Conservation (phyloP, 1,284 basidiomycete species). For the Quambalaria eucalypti region DNA sequence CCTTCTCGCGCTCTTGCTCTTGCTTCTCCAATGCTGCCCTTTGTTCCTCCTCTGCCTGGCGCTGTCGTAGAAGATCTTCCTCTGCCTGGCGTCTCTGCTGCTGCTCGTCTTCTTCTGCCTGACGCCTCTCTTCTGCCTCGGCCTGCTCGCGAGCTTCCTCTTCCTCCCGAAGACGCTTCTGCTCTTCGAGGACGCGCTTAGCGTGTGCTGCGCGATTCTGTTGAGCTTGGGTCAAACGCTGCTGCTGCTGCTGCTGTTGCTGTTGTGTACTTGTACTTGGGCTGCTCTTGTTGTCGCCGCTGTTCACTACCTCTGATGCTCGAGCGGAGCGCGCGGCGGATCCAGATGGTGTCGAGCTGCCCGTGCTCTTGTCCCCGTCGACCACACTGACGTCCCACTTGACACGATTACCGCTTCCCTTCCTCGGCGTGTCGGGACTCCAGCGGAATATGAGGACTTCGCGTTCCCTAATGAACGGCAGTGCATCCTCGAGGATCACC, state of each 20-base stretch:
- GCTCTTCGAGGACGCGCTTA: constrained; percentile 21
- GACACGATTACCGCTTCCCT: constrained; percentile 1
- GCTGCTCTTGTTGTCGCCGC: not conserved
- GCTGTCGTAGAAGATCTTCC: too few relatives aligned
- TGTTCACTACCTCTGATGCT: too few relatives aligned
- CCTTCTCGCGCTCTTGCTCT: not conserved
- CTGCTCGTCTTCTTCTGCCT: not conserved
- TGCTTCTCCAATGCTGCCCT: not conserved
- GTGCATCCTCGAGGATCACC: constrained; percentile 34
- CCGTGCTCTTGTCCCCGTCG: not conserved
- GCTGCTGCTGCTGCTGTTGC: constrained; percentile 6
- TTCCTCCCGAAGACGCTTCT: constrained; percentile 6
- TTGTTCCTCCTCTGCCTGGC: not conserved
- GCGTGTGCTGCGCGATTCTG: constrained; percentile 20
- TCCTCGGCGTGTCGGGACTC: constrained; percentile 24
- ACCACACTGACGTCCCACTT: constrained; percentile 5
- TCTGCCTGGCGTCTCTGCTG: not conserved
- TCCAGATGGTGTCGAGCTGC: constrained; percentile 3
- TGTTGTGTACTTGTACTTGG: constrained; percentile 1
- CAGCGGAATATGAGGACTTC: constrained; percentile 40
- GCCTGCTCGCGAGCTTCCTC: not conserved
- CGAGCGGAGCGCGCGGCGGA: not conserved
- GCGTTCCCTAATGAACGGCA: constrained; percentile 36
- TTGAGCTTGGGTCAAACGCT: constrained; percentile 7
- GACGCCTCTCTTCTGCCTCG: not conserved